Evolutionary conservation across 2,329 filamentous ascomycete genomes (phyloP), one percentile per base, ranked within the genome.

Genomic region (Penicillium hordei): DNA sequence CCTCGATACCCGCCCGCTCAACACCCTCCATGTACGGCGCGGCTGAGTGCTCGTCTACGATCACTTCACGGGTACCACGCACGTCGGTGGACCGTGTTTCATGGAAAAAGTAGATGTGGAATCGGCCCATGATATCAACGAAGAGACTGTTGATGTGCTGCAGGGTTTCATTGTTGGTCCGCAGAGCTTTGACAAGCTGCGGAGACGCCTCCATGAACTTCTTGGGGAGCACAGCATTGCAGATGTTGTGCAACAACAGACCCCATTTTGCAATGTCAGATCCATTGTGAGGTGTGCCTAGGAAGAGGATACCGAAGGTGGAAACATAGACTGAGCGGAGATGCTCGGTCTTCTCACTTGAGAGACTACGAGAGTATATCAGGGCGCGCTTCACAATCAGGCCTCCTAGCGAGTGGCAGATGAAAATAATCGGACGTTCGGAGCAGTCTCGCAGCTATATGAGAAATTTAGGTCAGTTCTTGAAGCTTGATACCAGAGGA

Each of bases 131-230:
- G 29, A 91, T 85, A 51, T 91, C 86, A 19, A 87, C 79, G 64
- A 93, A 93, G 57, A 87, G 82, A 51, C 79, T 84, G 71, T 90
- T 91, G 72, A 93, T 91, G 59, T 88, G 87, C 65, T 89, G 84
- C 5, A 93, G 75, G 0, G 84, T 89, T 73, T 91, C 89, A 58
- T 88, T 91, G 68, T 91, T 86, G 50, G 81, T 84, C 70, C 87
- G 87, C n/a, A 93, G 79, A 2, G 88, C 87, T 67, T 83, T 85
- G 60, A 93, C 79, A 42, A 93, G 79, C 31, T 89, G 81, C 0
- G 85, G 81, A 60, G 90, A 88, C 0, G 83, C 83, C 54, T 90
- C 86, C 64, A 91, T 82, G 50, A 90, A 75, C 63, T 83, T 85
- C 69, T 81, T 86, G 0, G 88, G 88, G 12, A 90, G 71, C 17